phyloP scores from a whole-genome alignment of 176 grass and related monocot genomes.

The Rhynchospora pubera region DNA sequence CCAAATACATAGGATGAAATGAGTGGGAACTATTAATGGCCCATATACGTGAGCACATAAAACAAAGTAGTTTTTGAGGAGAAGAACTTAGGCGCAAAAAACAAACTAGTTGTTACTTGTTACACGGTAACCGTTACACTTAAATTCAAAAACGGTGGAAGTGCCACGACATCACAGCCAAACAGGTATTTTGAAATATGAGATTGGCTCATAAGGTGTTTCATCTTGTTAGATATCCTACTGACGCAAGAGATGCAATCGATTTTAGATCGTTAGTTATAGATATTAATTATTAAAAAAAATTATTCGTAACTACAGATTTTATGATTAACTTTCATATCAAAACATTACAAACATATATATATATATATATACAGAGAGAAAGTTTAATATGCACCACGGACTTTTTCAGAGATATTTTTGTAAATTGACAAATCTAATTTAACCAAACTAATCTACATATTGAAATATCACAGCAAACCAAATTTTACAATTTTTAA shows the following conservation, averaged over 20 bases:
- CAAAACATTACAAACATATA: neutral
- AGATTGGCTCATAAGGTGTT: neutral
- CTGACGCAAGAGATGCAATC: neutral
- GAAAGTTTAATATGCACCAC: too few relatives aligned
- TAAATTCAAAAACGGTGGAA: neutral
- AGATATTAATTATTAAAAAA: neutral
- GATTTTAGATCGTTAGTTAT: neutral
- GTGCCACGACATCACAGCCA: conserved; percentile 6
- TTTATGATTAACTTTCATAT: neutral
- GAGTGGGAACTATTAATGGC: neutral
- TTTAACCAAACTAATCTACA: too few relatives aligned
- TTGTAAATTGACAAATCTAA: too few relatives aligned
- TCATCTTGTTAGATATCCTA: neutral
- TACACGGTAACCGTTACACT: conserved; percentile 4
- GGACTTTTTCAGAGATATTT: too few relatives aligned
- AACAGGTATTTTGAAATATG: neutral
- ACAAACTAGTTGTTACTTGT: conserved; percentile 7
- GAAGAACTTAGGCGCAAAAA: neutral
- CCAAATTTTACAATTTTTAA: too few relatives aligned
- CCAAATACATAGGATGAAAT: neutral
- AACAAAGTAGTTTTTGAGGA: neutral
- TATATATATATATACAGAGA: too few relatives aligned
- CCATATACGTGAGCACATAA: neutral
- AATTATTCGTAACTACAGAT: neutral
- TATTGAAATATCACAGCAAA: too few relatives aligned